These are phyloP conservation scores for Lichtheimia ramosa DNA, from an alignment of 371 early-diverging fungal genomes.

Conservation along the genomic window DNA sequence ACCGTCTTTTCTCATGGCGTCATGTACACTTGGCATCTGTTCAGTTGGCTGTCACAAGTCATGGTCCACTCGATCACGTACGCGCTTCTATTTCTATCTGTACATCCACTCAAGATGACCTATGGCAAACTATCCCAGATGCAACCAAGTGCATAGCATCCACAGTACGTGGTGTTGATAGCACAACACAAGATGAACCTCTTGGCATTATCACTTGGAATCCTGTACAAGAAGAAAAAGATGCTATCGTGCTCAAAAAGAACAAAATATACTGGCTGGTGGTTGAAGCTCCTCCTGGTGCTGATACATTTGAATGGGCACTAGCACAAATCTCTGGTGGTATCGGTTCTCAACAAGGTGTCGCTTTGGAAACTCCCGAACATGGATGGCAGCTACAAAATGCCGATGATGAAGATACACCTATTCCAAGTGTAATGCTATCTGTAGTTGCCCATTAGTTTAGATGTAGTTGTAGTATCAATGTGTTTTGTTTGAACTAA, in stretches of 20 bases:
- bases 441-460: conserved; percentile 12
- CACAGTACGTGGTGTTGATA: not conserved
- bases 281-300: conserved; percentile 2
- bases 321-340: conserved; percentile 9
- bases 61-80: conserved; percentile 4
- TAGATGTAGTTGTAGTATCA: not conserved
- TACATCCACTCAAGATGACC: conserved; percentile 18
- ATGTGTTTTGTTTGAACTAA: too few species aligned
- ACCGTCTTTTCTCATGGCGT: conserved; percentile 31
- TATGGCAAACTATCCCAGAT: conserved; percentile 21
- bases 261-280: conserved; percentile 19
- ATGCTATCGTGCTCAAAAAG: conserved; percentile 18
- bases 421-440: conserved; percentile 14
- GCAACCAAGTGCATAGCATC: conserved; percentile 15
- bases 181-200: conserved; percentile 2
- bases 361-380: conserved; percentile 10
- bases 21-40: conserved; percentile 36
- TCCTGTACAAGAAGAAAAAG: conserved; percentile 4
- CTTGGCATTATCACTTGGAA: conserved; percentile 12
- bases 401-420: not conserved
- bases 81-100: conserved; percentile 28
- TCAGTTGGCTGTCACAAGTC: conserved; percentile 24
- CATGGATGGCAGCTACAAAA: conserved; percentile 16
- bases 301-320: conserved; percentile 13
- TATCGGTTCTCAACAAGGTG: not conserved